Base-by-base conservation (phyloP, 352 stramenopile species). In the Blastocystis sp. region DNA sequence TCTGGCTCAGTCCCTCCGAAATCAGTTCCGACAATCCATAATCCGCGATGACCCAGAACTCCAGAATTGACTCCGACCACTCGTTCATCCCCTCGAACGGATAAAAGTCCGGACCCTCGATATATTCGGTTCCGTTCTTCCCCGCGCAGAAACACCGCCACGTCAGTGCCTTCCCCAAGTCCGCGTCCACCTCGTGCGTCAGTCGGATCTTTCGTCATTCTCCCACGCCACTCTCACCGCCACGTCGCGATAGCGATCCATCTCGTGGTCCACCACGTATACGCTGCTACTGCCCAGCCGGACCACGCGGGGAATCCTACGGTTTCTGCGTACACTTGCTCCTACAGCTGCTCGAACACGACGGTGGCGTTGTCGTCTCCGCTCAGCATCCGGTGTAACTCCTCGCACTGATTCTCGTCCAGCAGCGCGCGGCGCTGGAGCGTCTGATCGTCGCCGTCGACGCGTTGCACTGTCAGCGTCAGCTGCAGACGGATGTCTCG, bases 31-130 rank as follows among this genome's bases (percentile, higher is more conserved):
- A 36, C 24, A 81, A 44, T 24, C 69, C 69, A 51, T 65, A 81
- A 38, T 81, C 69, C n/a, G 69, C 61, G 21, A 81, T 81, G 0
- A 40, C 42, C 69, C 69, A 81, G 46, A 64, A 81, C 46, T 81
- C 69, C 8, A 81, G 27, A 46, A 81, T 64, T 3, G 69, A 32
- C 2, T 65, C 29, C 11, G 69, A 34, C 69, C 69, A 81, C 8
- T 81, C 69, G 36, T 81, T 44, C 69, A 81, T 81, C 44, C 32
- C 36, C n/a, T 81, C 69, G 40, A 65, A 81, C 0, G 27, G 36
- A 44, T 81, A 81, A 44, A 81, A 81, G 4, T 63, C 69, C 18
- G 29, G 21, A 16, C 34, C 63, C 3, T 65, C 29, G n/a, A 64
- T 16, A 51, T 81, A 81, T 2, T 65, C 51, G 9, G 69, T 81